Conservation (phyloP, 2,329 filamentous ascomycete species). For the Cladobotryum protrusum region DNA sequence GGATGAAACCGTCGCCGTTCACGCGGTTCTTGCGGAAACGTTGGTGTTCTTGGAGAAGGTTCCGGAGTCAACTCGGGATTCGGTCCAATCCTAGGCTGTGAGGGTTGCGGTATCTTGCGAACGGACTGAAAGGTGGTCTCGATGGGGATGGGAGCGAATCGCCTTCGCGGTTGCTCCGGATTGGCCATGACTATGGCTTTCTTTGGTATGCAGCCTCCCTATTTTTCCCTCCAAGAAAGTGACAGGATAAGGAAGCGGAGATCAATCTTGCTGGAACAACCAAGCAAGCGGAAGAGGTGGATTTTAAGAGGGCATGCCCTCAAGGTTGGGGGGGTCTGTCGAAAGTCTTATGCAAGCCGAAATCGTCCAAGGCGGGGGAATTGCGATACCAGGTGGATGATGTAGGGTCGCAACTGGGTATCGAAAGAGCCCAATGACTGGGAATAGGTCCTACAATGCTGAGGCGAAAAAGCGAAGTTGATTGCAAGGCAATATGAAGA, state of each 20-base stretch:
- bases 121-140: constrained; percentile 63
- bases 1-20: constrained; percentile 59
- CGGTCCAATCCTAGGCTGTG: constrained; percentile 33
- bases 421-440: no score
- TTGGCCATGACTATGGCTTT: constrained; percentile 29
- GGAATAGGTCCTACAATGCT: no score
- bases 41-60: constrained; percentile 45
- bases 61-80: constrained; percentile 53
- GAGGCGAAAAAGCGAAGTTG: no score
- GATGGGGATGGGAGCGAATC: constrained; percentile 63
- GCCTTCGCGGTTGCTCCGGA: constrained; percentile 41
- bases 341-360: not conserved
- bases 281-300: constrained; percentile 5
- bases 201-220: not conserved
- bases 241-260: not conserved
- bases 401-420: not conserved
- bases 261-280: constrained; percentile 6
- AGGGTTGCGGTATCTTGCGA: constrained; percentile 28
- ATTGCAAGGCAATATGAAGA: no score
- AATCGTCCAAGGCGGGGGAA: not conserved
- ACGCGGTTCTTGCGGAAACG: constrained; percentile 36
- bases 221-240: not conserved
- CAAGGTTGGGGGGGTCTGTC: not conserved
- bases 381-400: not conserved
- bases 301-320: constrained; percentile 5